phyloP scores from a whole-genome alignment of 2,329 filamentous ascomycete genomes.

The Cyphellophora europaea region DNA sequence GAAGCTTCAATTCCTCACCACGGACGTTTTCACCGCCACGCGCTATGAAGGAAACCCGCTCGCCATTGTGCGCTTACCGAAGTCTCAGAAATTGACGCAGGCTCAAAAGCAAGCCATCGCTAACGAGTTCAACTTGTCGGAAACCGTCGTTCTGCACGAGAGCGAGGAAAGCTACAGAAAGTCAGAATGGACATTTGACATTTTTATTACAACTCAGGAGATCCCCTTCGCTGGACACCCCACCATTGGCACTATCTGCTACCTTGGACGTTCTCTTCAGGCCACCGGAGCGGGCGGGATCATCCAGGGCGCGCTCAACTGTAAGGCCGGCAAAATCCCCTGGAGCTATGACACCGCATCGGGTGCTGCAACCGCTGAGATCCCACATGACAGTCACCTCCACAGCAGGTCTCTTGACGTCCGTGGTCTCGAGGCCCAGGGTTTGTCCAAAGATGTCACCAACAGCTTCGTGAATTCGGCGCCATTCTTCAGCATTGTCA shows the following conservation, averaged over 20 bases:
- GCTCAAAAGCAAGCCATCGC: constrained; percentile 45
- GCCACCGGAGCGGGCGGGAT: neutral
- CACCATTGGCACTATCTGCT: constrained; percentile 46
- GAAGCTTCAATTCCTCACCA: constrained; percentile 23
- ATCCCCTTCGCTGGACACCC: constrained; percentile 51
- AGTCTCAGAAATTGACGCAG: constrained; percentile 27
- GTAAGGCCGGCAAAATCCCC: neutral
- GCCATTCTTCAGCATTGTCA: constrained; percentile 28
- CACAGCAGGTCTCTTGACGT: constrained; percentile 16
- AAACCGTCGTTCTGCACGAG: constrained; percentile 46
- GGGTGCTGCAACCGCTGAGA: constrained; percentile 1
- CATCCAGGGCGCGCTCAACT: neutral
- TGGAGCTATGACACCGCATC: neutral
- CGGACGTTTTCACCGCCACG: constrained; percentile 34
- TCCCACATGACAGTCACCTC: constrained; percentile 4
- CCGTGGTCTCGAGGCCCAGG: constrained; percentile 21
- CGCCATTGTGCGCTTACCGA: constrained; percentile 43
- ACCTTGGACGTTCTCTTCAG: constrained; percentile 25
- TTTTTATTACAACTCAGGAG: constrained; percentile 43
- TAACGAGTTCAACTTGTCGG: constrained; percentile 49
- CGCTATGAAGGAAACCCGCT: constrained; percentile 44
- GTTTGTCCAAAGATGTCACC: constrained; percentile 5
- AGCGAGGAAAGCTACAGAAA: constrained; percentile 23
- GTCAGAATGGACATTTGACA: constrained; percentile 31
- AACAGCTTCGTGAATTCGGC: neutral